Evolutionary conservation across 2,329 filamentous ascomycete genomes (phyloP).

Genomic region (Stagonosporopsis tanaceti): DNA sequence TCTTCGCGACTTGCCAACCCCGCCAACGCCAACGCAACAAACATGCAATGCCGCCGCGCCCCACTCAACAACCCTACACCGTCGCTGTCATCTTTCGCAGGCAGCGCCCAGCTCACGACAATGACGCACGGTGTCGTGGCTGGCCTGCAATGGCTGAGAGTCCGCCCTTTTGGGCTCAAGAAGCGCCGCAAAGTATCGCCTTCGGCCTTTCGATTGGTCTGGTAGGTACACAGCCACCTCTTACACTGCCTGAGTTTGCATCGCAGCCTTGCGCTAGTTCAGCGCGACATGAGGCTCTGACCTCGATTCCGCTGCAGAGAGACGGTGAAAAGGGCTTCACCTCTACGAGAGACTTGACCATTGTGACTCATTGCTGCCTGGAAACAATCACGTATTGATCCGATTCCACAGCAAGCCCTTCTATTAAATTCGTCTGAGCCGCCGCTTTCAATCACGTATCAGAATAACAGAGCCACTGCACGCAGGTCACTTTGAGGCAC

Average conservation of each 20-base stretch:
- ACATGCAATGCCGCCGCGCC: not conserved
- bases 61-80: not conserved
- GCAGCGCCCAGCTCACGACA: not conserved
- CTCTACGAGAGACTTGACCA: not conserved
- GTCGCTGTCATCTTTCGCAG: not conserved
- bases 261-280: conserved; percentile 12
- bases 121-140: not conserved
- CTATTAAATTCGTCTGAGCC: not conserved
- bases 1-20: not conserved
- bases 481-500: not conserved
- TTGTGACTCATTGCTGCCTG: conserved; percentile 4
- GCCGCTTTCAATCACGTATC: not conserved
- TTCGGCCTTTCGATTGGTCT: not conserved
- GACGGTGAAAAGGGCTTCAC: conserved; percentile 6
- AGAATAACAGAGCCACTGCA: not conserved
- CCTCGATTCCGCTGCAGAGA: not conserved
- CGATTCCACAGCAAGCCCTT: not conserved
- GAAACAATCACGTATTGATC: not conserved
- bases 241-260: not conserved
- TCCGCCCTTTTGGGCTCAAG: conserved; percentile 4
- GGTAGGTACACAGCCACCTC: conserved; percentile 3
- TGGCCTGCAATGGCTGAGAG: not conserved
- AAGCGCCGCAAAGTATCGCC: not conserved
- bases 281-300: not conserved
- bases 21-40: not conserved